These are phyloP conservation scores for Prunus armeniaca DNA, from an alignment of 306 rosid species.

Conservation along the genomic window DNA sequence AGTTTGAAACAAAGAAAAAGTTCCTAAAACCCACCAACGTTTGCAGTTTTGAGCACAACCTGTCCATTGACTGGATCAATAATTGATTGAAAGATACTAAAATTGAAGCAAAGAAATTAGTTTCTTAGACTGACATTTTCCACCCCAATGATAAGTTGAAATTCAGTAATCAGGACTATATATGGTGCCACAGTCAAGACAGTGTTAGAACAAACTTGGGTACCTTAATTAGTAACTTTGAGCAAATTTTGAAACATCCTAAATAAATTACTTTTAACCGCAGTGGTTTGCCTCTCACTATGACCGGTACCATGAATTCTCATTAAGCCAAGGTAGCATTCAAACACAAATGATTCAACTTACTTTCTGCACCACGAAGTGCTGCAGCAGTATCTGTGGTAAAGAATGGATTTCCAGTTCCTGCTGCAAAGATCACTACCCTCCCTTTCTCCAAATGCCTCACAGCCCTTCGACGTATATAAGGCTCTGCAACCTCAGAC, in stretches of 20 bases:
- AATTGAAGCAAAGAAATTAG: neutral
- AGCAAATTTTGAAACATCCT: neutral
- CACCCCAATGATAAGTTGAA: neutral
- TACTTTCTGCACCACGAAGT: conserved; percentile 96
- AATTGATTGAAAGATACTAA: neutral
- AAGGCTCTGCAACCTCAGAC: conserved; percentile 99
- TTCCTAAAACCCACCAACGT: conserved; percentile 59
- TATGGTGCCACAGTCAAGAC: no score
- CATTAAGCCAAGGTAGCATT: neutral
- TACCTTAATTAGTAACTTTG: neutral
- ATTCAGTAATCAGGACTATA: neutral
- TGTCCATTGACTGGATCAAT: conserved; percentile 45
- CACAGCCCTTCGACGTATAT: conserved; percentile 93
- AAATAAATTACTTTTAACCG: neutral
- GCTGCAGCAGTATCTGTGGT: conserved; percentile 98
- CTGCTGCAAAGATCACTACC: conserved; percentile 98
- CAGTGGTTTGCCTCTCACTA: neutral
- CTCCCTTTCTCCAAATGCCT: conserved; percentile 96
- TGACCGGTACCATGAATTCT: neutral
- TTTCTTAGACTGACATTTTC: neutral
- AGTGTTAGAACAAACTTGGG: neutral
- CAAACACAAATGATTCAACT: conserved; percentile 20
- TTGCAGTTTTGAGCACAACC: conserved; percentile 90
- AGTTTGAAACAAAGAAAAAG: conserved; percentile 1
- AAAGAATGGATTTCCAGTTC: conserved; percentile 96